Evolutionary conservation across 805 yeast genomes (phyloP), one percentile per base, ranked within the genome.

Genomic region (Kuraishia cidri): DNA sequence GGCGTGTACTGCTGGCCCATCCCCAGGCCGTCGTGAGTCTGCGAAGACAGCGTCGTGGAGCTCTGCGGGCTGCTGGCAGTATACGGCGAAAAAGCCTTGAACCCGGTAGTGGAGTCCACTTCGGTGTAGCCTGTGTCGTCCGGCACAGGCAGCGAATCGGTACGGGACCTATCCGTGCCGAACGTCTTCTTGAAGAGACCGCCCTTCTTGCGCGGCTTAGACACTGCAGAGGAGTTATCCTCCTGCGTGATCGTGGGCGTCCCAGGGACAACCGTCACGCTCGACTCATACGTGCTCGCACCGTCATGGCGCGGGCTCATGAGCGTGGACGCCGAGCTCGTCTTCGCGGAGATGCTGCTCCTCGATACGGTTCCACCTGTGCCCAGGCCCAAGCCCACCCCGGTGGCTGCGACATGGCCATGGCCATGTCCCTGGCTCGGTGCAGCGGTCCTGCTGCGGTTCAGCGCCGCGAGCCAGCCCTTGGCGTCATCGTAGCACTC

Each of bases 401-500:
- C 17, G 8, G 21, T 17, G 7, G 30, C 16, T 3, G 13, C 30
- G n/a, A n/a, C n/a, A n/a, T n/a, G n/a, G n/a, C n/a, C n/a, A n/a
- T n/a, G n/a, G n/a, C n/a, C n/a, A n/a, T n/a, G n/a, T n/a, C n/a
- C n/a, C n/a, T n/a, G n/a, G 24, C 24, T 24, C 11, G 28, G 19
- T 12, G 22, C 22, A 8, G 17, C 31, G 20, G 12, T 13, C n/a
- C 16, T 39, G 16, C 40, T 4, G 29, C 22, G 17, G 26, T 32
- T 29, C 23, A 36, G 23, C 5, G 32, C 32, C n/a, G 40, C 36
- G 32, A 27, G 31, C 56, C 59, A 47, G 5, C 47, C 47, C 16
- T 45, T 47, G 6, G 55, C 57, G 47, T 86, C 95, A 18, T 64
- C 68, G 29, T 80, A 80, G 6, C 80, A 75, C 50, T 87, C 94